Evolutionary conservation across 768 basidiomycete species (phyloP), one percentile per base, ranked within the genome.

Genomic region (Boletus sp.): DNA sequence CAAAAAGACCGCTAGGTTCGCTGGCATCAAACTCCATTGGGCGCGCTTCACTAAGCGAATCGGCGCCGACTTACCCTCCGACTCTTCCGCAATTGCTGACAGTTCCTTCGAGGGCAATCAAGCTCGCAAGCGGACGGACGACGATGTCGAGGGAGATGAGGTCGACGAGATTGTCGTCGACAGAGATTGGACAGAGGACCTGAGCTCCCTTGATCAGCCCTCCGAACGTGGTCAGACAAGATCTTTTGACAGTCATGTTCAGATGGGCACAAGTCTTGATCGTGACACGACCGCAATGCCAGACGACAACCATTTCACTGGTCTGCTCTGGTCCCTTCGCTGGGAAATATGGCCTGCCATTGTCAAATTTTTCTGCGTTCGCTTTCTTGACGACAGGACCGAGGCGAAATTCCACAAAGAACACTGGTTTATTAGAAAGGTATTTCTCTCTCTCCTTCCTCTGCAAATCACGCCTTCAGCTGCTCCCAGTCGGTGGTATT

Each of bases 91-190:
- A 9, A 57, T 80, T 17, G 82, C 78, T 29, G 83, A 82, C 47
- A 82, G 78, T 58, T 73, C 74, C 24, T 67, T 67, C 3, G 81
- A 79, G 62, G 72, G 71, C 54, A 76, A 67, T 39, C 76, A 70
- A 35, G 47, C 62, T 12, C 73, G 60, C n/a, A 60, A 45, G 7
- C 57, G 66, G 35, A 65, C 69, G 17, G 76, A 76, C 30, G 68
- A 65, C 14, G 75, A 69, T 36, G 20, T 40, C 30, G 61, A 72
- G 9, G 73, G 65, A 7, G 77, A 76, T 32, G 73, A 77, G 51
- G 83, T 90, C 8, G 82, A 92, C 69, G 82, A 89, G 73, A 82
- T 90, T 20, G 83, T 92, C 24, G 89, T 92, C 15, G 89, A 92
- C 69, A 80, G 88, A 47, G 73, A 78, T 33, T 89, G 86, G 87